Base-by-base conservation (phyloP, 768 basidiomycete genomes). In the Lyophyllum shimeji region DNA sequence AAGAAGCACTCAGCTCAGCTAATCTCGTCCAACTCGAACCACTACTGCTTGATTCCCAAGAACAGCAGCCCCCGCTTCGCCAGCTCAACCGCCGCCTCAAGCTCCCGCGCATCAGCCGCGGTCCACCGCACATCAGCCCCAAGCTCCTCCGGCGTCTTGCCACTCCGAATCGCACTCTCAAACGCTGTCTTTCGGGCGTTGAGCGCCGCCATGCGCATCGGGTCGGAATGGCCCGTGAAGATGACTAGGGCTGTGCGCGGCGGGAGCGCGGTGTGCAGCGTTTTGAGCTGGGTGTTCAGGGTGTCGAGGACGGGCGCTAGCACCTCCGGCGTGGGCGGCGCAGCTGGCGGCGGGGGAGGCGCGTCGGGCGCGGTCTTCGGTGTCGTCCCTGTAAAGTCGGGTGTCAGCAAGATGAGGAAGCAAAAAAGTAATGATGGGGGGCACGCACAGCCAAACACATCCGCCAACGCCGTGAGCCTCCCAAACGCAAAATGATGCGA, bases 181-280 rank as follows among this genome's bases (percentile, higher is more conserved):
- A 94, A 96, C 27, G 81, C 78, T 3, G 69, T 72, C 70, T 93
- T 89, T 48, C 86, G 78, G 5, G 81, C 82, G 60, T 86, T 86
- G 20, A 98, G 73, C 23, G 78, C 68, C 2, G 88, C 76, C 92
- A 96, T 94, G 7, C 69, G 74, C 0, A 92, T 83, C 0, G 95
- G 95, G 68, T 97, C 92, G 0, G 86, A 85, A 65, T 98, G 93
- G 1, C 95, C 95, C 0, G 89, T 91, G 65, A 97, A 86, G 37
- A 98, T 76, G 51, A 98, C 72, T 20, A 98, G 69, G 0, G 93
- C 94, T 0, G 95, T 93, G 20, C 86, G 83, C 2, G 86, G 68
- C 0, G 95, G 94, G 0, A 98, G 80, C 0, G 84, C 68, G 0
- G 79, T 73, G 64, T 95, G 85, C 0, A 98, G 72, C 1, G 72